Evolutionary conservation across 2,329 filamentous ascomycete species (phyloP).

Genomic region (Apiospora pterosperma): DNA sequence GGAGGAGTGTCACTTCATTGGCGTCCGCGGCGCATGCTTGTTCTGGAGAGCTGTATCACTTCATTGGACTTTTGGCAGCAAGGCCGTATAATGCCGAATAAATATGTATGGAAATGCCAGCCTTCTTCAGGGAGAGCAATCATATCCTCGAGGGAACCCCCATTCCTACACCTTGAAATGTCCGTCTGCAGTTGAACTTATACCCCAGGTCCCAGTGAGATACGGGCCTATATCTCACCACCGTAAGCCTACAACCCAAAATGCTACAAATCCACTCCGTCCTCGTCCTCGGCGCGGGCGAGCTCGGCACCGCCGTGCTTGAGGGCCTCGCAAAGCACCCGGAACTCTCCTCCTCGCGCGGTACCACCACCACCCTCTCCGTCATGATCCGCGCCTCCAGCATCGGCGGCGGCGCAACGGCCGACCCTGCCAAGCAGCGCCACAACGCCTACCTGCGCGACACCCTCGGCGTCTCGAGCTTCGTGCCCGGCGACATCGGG

Average conservation of each 20-base stretch:
- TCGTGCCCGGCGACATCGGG: conserved; percentile 41
- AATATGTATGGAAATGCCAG: neutral
- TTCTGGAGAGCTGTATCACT: neutral
- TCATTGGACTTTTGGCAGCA: no score
- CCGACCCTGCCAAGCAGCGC: conserved; percentile 32
- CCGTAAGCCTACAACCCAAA: neutral
- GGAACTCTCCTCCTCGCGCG: conserved; percentile 16
- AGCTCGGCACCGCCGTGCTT: conserved; percentile 58
- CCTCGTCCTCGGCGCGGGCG: conserved; percentile 64
- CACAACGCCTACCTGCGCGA: conserved; percentile 29
- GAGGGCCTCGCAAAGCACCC: conserved; percentile 46
- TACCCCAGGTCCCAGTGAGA: no score
- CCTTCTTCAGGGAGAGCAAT: no score
- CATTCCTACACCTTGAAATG: no score
- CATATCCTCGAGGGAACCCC: no score
- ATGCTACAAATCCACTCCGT: conserved; percentile 28
- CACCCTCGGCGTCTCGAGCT: conserved; percentile 29
- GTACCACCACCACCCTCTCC: conserved; percentile 34
- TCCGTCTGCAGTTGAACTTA: no score
- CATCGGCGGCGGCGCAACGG: conserved; percentile 28
- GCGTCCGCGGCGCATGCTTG: neutral
- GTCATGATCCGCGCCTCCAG: conserved; percentile 52
- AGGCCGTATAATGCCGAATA: no score
- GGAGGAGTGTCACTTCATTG: neutral
- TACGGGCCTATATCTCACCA: no score